phyloP scores from a whole-genome alignment of 225 moss, liverwort and hornwort genomes.

The Climacium dendroides region DNA sequence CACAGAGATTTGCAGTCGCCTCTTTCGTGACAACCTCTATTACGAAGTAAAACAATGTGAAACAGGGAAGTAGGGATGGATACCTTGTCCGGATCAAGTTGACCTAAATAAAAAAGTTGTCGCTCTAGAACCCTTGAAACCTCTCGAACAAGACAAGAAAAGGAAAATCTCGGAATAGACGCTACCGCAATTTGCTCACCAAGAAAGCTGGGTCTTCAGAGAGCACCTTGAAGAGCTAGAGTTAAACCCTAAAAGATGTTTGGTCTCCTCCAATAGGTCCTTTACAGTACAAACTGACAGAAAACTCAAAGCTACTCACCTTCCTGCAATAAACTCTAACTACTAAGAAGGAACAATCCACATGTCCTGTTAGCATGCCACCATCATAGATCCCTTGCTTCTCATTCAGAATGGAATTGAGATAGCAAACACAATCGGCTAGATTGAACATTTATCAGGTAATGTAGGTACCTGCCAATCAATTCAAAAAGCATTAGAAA shows the following conservation, averaged over 20 bases:
- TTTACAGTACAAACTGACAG: not conserved
- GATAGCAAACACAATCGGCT: not conserved
- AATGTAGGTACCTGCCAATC: not conserved
- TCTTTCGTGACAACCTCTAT: not conserved
- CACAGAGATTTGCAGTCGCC: not conserved
- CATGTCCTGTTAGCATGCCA: not conserved
- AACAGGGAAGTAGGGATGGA: not conserved
- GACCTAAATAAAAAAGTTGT: not conserved
- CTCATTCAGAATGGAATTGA: not conserved
- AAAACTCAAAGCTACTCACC: not conserved
- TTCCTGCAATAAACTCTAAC: not conserved
- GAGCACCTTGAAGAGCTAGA: too few relatives aligned
- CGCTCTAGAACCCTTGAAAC: not conserved
- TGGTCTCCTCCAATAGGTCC: not conserved
- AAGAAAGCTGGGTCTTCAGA: not conserved
- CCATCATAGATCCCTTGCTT: not conserved
- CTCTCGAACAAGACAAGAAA: not conserved
- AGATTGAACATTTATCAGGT: not conserved
- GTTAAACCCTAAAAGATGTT: not conserved
- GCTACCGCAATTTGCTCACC: not conserved
- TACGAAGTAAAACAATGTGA: not conserved
- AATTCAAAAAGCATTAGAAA: not conserved
- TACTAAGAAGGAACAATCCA: not conserved
- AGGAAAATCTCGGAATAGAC: not conserved
- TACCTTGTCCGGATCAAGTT: not conserved